Conservation (phyloP, 2,329 filamentous ascomycete species). For the Ophiognomonia clavigignenti-juglandacearum region DNA sequence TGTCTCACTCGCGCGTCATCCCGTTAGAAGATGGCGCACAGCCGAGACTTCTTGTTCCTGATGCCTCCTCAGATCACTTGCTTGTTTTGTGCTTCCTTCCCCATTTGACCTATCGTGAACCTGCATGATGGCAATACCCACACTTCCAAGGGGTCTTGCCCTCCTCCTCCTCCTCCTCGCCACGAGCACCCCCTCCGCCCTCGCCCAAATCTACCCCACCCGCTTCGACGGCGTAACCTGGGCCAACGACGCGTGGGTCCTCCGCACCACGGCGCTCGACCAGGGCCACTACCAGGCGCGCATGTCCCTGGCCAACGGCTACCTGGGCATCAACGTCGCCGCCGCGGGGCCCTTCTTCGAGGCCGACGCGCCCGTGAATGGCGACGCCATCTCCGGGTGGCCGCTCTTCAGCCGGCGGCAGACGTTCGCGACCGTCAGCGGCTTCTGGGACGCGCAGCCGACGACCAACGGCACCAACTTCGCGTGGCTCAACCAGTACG, state of each 20-base stretch:
- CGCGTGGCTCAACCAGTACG: constrained; percentile 56
- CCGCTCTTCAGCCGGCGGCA: constrained; percentile 60
- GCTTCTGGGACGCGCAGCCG: constrained; percentile 60
- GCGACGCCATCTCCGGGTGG: constrained; percentile 55
- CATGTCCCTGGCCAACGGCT: constrained; percentile 26
- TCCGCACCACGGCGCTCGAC: constrained; percentile 20
- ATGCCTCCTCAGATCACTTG: too few species aligned
- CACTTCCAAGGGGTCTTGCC: neutral
- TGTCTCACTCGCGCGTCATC: too few species aligned
- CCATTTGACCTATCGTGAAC: too few species aligned
- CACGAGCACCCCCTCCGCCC: neutral
- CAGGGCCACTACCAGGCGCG: constrained; percentile 24
- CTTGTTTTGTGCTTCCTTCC: too few species aligned
- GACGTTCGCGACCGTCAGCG: constrained; percentile 62
- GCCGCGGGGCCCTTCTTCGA: constrained; percentile 25
- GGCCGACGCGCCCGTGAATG: constrained; percentile 18
- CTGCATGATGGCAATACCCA: too few species aligned
- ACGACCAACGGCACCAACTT: constrained; percentile 58
- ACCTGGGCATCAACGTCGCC: constrained; percentile 25
- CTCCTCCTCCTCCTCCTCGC: neutral
- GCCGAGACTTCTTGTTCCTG: too few species aligned
- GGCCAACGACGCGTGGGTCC: constrained; percentile 23
- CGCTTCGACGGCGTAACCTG: constrained; percentile 23
- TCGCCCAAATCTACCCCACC: constrained; percentile 18
- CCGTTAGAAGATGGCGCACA: too few species aligned